phyloP scores from a whole-genome alignment of 2,329 filamentous ascomycete species.

The Ceratocystis huliohia region DNA sequence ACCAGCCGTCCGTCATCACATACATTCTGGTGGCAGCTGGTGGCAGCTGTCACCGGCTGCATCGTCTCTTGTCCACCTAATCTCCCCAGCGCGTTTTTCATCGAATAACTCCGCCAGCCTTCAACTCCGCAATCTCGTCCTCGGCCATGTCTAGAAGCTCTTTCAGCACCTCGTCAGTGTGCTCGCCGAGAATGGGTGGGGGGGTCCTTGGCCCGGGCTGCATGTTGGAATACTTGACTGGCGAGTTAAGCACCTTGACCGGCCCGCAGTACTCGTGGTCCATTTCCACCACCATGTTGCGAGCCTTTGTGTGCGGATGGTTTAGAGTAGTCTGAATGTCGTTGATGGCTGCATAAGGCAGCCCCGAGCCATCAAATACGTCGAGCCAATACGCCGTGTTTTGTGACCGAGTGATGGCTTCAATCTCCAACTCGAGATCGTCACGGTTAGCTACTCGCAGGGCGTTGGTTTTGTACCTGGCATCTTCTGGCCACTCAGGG shows the following conservation, averaged over 20 bases:
- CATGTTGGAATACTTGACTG: constrained; percentile 83
- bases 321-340: constrained; percentile 75
- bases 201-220: constrained; percentile 61
- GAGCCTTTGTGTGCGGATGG: constrained; percentile 71
- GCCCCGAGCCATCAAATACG: constrained; percentile 74
- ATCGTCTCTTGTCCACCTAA: background rate
- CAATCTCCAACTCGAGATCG: constrained; percentile 66
- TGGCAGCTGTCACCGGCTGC: background rate
- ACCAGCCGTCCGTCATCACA: too few relatives aligned
- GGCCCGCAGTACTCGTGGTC: constrained; percentile 72
- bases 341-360: constrained; percentile 89
- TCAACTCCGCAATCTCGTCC: constrained; percentile 49
- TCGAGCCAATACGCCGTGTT: constrained; percentile 83
- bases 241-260: constrained; percentile 84
- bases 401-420: constrained; percentile 57
- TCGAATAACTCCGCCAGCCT: constrained; percentile 51
- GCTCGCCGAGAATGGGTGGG: constrained; percentile 76
- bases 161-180: constrained; percentile 64
- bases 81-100: constrained; percentile 23
- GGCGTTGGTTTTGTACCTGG: constrained; percentile 48
- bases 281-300: constrained; percentile 81
- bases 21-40: too few relatives aligned
- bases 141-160: constrained; percentile 49
- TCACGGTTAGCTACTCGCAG: constrained; percentile 57
- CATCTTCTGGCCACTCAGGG: constrained; percentile 47